Percentiles rank a stretch among this genome's conserved stretches.
Evolutionary conservation across 495 filamentous ascomycete genomes (phyloP).

Genomic region (Chlorociboria aeruginascens): DNA sequence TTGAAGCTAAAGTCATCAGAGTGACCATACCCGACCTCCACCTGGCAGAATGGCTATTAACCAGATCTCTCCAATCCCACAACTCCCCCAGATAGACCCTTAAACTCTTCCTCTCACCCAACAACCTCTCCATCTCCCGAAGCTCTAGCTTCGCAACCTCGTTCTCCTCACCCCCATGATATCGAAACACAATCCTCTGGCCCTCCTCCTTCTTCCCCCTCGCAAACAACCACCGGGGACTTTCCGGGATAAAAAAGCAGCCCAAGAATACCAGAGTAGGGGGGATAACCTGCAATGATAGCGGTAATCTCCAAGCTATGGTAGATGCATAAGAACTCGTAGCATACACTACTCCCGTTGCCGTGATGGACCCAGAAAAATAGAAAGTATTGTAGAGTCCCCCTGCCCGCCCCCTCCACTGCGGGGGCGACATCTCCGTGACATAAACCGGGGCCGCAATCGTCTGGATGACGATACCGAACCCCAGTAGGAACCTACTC

Average conservation of each 20-base stretch:
- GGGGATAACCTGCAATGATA: slow-evolving; percentile 67
- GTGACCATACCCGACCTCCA: slow-evolving; percentile 1
- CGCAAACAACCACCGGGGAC: slow-evolving; percentile 61
- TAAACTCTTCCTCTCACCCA: neutral
- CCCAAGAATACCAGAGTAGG: slow-evolving; percentile 49
- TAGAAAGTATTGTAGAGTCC: slow-evolving; percentile 2
- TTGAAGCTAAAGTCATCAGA: neutral
- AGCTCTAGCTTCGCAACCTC: slow-evolving; percentile 5
- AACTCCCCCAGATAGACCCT: neutral
- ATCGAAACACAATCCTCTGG: slow-evolving; percentile 40
- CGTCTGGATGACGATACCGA: slow-evolving; percentile 6
- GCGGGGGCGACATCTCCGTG: slow-evolving; percentile 2
- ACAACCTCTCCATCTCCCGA: neutral
- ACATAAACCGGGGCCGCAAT: slow-evolving; percentile 6
- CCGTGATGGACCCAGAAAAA: neutral
- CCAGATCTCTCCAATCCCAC: slow-evolving; percentile 3
- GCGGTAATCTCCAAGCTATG: slow-evolving; percentile 61
- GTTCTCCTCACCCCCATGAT: slow-evolving; percentile 8
- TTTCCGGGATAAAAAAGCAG: slow-evolving; percentile 60
- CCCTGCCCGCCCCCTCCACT: neutral
- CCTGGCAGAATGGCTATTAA: neutral
- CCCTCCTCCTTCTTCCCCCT: slow-evolving; percentile 55
- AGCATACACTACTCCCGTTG: slow-evolving; percentile 2
- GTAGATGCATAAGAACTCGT: neutral
- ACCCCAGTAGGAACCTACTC: neutral